Evolutionary conservation across 768 basidiomycete species (phyloP).

Genomic region (Termitomyces sp.): DNA sequence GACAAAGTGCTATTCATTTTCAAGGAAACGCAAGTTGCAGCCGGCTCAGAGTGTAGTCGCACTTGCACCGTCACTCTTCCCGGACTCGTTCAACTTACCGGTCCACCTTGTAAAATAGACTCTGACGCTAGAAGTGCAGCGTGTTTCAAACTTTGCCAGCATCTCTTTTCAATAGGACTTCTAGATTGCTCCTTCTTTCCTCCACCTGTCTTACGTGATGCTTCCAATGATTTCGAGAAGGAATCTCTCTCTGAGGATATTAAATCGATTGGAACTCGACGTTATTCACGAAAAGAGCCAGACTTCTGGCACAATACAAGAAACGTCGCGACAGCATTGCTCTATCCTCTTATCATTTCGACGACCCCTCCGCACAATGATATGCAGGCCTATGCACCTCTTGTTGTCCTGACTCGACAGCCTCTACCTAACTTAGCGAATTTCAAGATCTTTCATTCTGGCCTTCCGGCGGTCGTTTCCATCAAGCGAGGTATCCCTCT

Average conservation of each 20-base stretch:
- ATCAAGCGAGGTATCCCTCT: slow-evolving; percentile 49
- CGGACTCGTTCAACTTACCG: slow-evolving; percentile 36
- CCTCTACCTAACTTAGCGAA: slow-evolving; percentile 56
- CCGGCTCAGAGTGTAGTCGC: slow-evolving; percentile 24
- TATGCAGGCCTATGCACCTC: slow-evolving; percentile 44
- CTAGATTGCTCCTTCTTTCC: slow-evolving; percentile 52
- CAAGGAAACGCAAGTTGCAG: slow-evolving; percentile 28
- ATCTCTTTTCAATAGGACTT: slow-evolving; percentile 44
- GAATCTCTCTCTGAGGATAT: slow-evolving; percentile 12
- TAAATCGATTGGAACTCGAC: slow-evolving; percentile 39
- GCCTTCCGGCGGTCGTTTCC: slow-evolving; percentile 36
- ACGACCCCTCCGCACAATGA: slow-evolving; percentile 27
- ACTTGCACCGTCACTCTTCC: slow-evolving; percentile 48
- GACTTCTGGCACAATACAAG: slow-evolving; percentile 59
- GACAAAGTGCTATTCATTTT: slow-evolving; percentile 36
- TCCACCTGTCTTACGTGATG: slow-evolving; percentile 15
- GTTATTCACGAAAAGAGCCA: slow-evolving; percentile 57
- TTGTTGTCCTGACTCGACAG: slow-evolving; percentile 62
- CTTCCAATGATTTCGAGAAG: slow-evolving; percentile 8
- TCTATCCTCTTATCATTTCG: slow-evolving; percentile 59
- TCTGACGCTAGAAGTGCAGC: slow-evolving; percentile 56
- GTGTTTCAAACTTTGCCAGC: slow-evolving; percentile 52
- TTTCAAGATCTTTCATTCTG: slow-evolving; percentile 61
- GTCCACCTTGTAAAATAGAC: slow-evolving; percentile 41
- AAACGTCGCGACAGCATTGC: slow-evolving; percentile 20